A percentile compares a stretch with the other conserved stretches of the same genome.
Evolutionary conservation across 2,329 filamentous ascomycete genomes (phyloP).

Genomic region (Alternaria sp.): DNA sequence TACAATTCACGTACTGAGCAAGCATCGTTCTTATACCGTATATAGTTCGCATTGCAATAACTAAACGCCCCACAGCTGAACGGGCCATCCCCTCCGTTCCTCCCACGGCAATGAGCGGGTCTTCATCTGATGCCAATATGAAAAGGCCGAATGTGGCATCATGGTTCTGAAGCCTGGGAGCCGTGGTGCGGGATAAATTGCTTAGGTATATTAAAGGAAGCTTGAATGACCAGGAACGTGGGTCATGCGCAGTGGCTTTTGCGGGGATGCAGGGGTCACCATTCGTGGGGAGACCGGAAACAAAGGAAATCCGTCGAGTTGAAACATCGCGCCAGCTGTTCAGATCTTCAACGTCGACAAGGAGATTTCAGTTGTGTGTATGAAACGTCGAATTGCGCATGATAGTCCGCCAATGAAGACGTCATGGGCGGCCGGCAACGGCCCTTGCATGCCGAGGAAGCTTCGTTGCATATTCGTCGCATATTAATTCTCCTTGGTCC

Average conservation of each 20-base stretch:
- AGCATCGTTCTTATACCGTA: slow-evolving; percentile 28
- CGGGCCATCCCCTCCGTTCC: slow-evolving; percentile 31
- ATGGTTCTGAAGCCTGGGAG: slow-evolving; percentile 16
- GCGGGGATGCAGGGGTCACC: slow-evolving; percentile 25
- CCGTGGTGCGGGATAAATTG: slow-evolving; percentile 34
- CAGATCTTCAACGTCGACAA: not conserved
- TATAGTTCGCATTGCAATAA: not conserved
- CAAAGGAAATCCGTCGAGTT: slow-evolving; percentile 3
- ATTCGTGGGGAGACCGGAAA: slow-evolving; percentile 24
- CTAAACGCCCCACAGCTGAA: slow-evolving; percentile 10
- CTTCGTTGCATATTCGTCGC: slow-evolving; percentile 19
- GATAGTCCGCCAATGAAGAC: slow-evolving; percentile 1
- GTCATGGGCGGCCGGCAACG: not conserved
- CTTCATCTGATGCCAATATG: slow-evolving; percentile 28
- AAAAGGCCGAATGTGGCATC: slow-evolving; percentile 15
- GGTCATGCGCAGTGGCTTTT: slow-evolving; percentile 18
- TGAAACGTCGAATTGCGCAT: slow-evolving; percentile 3
- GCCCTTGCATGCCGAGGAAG: slow-evolving; percentile 7
- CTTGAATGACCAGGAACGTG: slow-evolving; percentile 16
- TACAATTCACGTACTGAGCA: not conserved
- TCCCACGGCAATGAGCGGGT: slow-evolving; percentile 15
- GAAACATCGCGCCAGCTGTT: slow-evolving; percentile 4
- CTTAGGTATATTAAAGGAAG: slow-evolving; percentile 31
- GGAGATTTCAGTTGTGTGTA: slow-evolving; percentile 7
- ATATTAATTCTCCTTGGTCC: slow-evolving; percentile 25